phyloP scores from a whole-genome alignment of 768 basidiomycete species.

The Pulveroboletus sp. region DNA sequence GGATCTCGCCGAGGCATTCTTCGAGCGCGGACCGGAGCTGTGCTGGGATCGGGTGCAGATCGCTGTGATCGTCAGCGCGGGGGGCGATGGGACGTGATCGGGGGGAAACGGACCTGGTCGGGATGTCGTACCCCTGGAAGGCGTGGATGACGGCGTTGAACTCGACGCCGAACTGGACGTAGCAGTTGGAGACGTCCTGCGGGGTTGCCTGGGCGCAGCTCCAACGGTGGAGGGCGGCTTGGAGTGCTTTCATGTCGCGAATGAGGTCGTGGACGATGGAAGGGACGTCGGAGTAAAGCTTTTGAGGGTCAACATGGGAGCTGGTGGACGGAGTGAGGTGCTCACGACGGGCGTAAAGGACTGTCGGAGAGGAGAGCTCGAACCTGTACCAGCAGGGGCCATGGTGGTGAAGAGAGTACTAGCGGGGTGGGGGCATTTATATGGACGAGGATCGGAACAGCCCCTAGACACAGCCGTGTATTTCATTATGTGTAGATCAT shows the following conservation, averaged over 20 bases:
- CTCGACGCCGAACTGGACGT: slow-evolving; percentile 84
- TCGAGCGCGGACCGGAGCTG: slow-evolving; percentile 40
- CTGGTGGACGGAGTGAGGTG: background rate
- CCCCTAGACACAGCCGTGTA: slow-evolving; percentile 1
- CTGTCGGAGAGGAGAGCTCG: background rate
- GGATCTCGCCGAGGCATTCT: slow-evolving; percentile 41
- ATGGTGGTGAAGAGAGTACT: background rate
- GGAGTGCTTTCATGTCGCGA: slow-evolving; percentile 76
- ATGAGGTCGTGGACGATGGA: slow-evolving; percentile 65
- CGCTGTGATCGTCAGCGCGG: slow-evolving; percentile 23
- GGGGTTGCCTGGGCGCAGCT: slow-evolving; percentile 54
- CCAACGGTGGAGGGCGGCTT: slow-evolving; percentile 72
- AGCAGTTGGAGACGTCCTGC: slow-evolving; percentile 80
- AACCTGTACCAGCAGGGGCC: slow-evolving; percentile 14
- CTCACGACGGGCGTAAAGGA: background rate
- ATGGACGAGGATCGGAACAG: background rate
- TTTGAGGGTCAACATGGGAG: background rate
- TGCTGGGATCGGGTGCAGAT: slow-evolving; percentile 37
- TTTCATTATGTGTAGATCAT: slow-evolving; percentile 1
- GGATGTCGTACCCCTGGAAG: slow-evolving; percentile 69
- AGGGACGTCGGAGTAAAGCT: slow-evolving; percentile 44
- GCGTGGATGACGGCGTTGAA: slow-evolving; percentile 79
- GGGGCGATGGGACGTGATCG: no score
- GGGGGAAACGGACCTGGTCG: slow-evolving; percentile 58
- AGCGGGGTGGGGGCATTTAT: background rate